Evolutionary conservation across 1,284 basidiomycete genomes (phyloP), one percentile per base, ranked within the genome.

Genomic region (Cerioporus squamosus): DNA sequence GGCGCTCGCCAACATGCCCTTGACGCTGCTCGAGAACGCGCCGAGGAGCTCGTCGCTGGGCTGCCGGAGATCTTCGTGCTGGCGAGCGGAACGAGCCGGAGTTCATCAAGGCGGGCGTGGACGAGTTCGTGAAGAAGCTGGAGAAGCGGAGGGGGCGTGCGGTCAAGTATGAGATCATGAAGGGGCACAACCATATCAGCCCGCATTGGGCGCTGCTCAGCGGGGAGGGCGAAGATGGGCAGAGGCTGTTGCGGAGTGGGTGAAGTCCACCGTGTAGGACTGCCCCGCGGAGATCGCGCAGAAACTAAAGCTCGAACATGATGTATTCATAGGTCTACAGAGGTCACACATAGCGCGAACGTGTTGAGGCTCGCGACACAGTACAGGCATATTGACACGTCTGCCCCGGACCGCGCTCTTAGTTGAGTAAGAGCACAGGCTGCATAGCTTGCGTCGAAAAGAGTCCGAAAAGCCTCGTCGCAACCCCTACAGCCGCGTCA

Each of bases 171-270:
- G 70, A 82, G 26, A 64, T 81, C 5, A 81, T 78, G n/a, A 67
- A 70, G 56, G 81, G 80, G 0, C 87, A 90, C 60, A 88, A 88
- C 68, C 87, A 89, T 62, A 74, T 88, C 55, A 89, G 86, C 60
- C 66, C 79, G 14, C 77, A 79, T 51, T 79, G 73, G 73, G 77
- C 79, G 9, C 66, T 88, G 59, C 68, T 74, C 3, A 81, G 77
- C 0, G 86, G 86, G 2, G 68, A 82, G 62, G 87, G 83, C 10
- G 87, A 88, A 66, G 76, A 80, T 88, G 87, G 86, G 86, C 77
- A 1, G 74, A 81, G 57, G 77, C 83, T 22, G 75, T 80, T 4
- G 71, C 72, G 8, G 68, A 72, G 9, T 88, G 85, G 68, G 51
- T 72, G 40, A 68, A 66, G 55, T 36, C 33, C 15, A 36, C 14